Conservation (phyloP, 139 green algal species). For the Picochlorum sp. region DNA sequence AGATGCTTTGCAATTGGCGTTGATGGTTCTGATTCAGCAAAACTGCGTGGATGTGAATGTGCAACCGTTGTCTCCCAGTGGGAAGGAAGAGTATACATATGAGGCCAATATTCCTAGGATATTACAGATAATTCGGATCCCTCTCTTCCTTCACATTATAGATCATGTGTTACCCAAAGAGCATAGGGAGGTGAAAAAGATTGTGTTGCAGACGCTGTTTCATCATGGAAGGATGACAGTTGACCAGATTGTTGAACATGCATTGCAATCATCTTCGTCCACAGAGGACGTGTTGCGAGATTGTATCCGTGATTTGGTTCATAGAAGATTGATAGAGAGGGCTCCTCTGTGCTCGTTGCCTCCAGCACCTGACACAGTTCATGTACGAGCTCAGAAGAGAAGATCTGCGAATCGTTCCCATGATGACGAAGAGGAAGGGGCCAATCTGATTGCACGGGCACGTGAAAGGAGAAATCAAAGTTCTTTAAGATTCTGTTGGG, state of each 20-base stretch:
- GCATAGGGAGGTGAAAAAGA: neutral
- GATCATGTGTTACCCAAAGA: constrained; percentile 18
- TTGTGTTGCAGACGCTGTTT: constrained; percentile 46
- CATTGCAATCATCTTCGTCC: neutral
- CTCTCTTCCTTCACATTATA: constrained; percentile 48
- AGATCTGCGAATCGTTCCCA: constrained; percentile 24
- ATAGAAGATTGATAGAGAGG: constrained; percentile 25
- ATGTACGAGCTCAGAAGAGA: constrained; percentile 22
- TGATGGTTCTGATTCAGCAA: constrained; percentile 65
- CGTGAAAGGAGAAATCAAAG: neutral
- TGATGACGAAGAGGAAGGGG: constrained; percentile 28
- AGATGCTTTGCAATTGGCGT: constrained; percentile 25
- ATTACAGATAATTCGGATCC: constrained; percentile 48
- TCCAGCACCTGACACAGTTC: constrained; percentile 19
- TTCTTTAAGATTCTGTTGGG: neutral
- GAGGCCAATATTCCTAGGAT: constrained; percentile 38
- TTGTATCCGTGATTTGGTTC: constrained; percentile 15
- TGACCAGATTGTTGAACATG: neutral
- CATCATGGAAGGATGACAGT: constrained; percentile 47
- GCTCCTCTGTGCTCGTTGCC: constrained; percentile 19
- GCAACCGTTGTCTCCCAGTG: constrained; percentile 33
- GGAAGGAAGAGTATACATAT: constrained; percentile 38
- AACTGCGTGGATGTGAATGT: constrained; percentile 46
- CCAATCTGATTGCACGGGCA: neutral
- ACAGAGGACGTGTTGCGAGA: neutral